Evolutionary conservation across 176 grass and related monocot genomes (phyloP), one percentile per base, ranked within the genome.

Genomic region (Tillandsia fasciculata): DNA sequence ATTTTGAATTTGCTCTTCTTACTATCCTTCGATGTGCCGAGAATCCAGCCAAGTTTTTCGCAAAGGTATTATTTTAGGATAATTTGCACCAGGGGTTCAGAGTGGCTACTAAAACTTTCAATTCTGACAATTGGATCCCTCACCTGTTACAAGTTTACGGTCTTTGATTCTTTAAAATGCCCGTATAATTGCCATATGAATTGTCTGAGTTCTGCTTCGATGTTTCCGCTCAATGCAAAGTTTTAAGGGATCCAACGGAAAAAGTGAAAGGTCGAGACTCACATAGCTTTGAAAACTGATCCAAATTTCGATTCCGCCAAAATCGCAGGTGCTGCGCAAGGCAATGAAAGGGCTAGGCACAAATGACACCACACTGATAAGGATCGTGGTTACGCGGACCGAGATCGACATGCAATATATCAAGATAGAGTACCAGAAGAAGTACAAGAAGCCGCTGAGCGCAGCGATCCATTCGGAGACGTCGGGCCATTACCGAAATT

Each of bases 401-500:
- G 95, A 99, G 80, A 94, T 99, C 65, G 95, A 99, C 51, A 99
- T 99, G 95, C 95, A 91, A 48, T 99, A 99, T 70, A 88, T 99
- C 65, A 99, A 99, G 70, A 84, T 80, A 56, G 90, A 87, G 51
- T 94, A 94, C 77, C 72, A 80, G 52, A 84, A 84, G 77, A 90
- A 99, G 22, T 85, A 94, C 54, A 87, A 86, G 74, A 99, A 88
- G 65, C 57, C 80, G 0, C 78, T 99, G 63, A 65, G 56, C 12
- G 95, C 90, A 48, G 95, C 87, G 13, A 91, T 99, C 74, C 70
- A 99, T 70, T 88, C 90, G 0, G 90, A 99, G 53, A 99, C 87
- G 61, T 94, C 95, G 29, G 82, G 90, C 12, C 69, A 78, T 78
- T 99, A 94, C 69, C 87, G 95, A 64, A 79, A 87, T 1, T 94